Evolutionary conservation across 2,329 filamentous ascomycete genomes (phyloP).

Genomic region (Diaporthe sp.): DNA sequence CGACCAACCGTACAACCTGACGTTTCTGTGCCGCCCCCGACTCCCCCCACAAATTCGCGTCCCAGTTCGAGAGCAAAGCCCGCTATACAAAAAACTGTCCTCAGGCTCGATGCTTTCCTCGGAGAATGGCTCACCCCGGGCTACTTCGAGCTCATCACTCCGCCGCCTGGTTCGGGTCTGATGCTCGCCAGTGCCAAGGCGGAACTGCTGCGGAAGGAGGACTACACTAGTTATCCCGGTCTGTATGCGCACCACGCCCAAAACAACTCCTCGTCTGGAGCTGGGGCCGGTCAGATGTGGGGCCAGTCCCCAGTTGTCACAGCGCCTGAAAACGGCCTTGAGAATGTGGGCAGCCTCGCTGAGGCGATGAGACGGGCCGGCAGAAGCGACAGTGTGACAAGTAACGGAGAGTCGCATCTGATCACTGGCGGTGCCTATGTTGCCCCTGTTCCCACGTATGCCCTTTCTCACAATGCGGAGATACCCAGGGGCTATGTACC

Average conservation of each 20-base stretch:
- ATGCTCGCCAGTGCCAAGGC: constrained; percentile 93
- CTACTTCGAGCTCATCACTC: constrained; percentile 93
- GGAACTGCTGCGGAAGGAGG: constrained; percentile 83
- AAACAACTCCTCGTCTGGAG: constrained; percentile 46
- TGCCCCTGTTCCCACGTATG: constrained; percentile 85
- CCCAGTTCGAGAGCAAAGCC: constrained; percentile 18
- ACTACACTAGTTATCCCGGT: constrained; percentile 68
- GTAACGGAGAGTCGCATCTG: constrained; percentile 43
- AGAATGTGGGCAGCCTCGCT: constrained; percentile 51
- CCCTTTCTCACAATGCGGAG: constrained; percentile 82
- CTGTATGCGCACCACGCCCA: constrained; percentile 47
- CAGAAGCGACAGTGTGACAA: constrained; percentile 41
- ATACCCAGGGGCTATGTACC: constrained; percentile 92
- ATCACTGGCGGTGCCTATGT: constrained; percentile 68
- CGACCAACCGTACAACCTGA: constrained; percentile 43
- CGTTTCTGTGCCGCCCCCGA: constrained; percentile 43
- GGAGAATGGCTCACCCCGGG: constrained; percentile 96
- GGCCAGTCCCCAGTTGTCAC: constrained; percentile 46
- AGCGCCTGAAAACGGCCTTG: constrained; percentile 42
- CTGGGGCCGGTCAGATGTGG: constrained; percentile 56
- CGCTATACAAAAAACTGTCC: constrained; percentile 67
- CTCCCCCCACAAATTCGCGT: constrained; percentile 25
- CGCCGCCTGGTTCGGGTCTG: constrained; percentile 86
- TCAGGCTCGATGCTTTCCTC: constrained; percentile 92
- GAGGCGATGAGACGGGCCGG: constrained; percentile 52